Evolutionary conservation across 2,329 filamentous ascomycete species (phyloP), one percentile per base, ranked within the genome.

Genomic region (Rhytidhysteron rufulum): DNA sequence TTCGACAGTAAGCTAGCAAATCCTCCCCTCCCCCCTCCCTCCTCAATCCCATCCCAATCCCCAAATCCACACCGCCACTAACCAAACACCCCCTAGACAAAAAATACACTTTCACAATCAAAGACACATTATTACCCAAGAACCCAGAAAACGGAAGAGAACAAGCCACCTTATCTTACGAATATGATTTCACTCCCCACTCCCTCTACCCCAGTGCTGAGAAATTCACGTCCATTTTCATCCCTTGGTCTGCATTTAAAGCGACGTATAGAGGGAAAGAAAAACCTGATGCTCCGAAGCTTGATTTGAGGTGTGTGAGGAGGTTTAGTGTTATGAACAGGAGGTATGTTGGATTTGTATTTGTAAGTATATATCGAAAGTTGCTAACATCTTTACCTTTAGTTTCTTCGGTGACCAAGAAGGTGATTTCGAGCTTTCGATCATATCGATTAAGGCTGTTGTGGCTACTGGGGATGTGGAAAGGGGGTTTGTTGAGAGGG

Each of bases 251-350:
- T 10, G 73, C 76, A 18, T 79, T 94, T 47, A 79, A 78, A 57
- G 69, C 86, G 1, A 91, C 83, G 2, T 93, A 88, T 63, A 73
- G 87, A 3, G 88, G 88, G 0, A 78, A 75, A 53, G 73, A 81
- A 45, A 75, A 78, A 57, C 65, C 75, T 15, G 80, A 85, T 63
- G 78, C 78, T 0, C 62, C 71, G 41, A 71, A 75, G 4, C 60
- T 93, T 50, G 70, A 88, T 51, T 54, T 77, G 47, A 70, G 69
- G 34, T 69, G 70, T 31, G 70, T 93, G 29, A 84, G 78, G 65
- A 73, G 85, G 34, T 69, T 91, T 21, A 83, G 81, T 37, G 72
- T 93, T 43, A 90, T 93, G 87, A 85, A 86, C 73, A 71, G 88
- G 60, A 93, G 87, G 86, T 88, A 63, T 43, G 69, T 58, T 4